These are phyloP conservation scores for Colletotrichum sidae DNA, from an alignment of 2,329 filamentous ascomycete species.

Conservation along the genomic window DNA sequence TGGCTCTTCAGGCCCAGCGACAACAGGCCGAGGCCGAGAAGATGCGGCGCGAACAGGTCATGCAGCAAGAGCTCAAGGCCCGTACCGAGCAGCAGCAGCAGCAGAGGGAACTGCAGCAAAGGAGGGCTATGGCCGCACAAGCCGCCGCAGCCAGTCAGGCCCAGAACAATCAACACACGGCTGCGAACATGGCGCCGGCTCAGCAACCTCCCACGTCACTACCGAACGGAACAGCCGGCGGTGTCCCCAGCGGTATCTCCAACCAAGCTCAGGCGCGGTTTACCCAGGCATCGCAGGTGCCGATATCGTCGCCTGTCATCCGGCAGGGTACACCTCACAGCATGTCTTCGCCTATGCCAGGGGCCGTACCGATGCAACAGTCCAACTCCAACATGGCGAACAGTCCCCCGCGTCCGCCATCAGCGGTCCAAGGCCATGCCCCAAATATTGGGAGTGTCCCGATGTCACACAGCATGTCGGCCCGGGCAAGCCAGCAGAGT, in stretches of 20 bases:
- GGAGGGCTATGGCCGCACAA: constrained; percentile 46
- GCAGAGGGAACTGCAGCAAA: constrained; percentile 51
- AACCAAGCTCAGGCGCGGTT: constrained; percentile 61
- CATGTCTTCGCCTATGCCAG: constrained; percentile 74
- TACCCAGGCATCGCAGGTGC: constrained; percentile 69
- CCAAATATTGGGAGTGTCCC: constrained; percentile 64
- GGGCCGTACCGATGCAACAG: constrained; percentile 71
- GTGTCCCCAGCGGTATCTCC: constrained; percentile 53
- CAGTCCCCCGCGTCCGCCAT: constrained; percentile 75
- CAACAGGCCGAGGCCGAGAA: constrained; percentile 57
- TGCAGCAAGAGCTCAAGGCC: constrained; percentile 39
- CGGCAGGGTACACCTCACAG: constrained; percentile 74
- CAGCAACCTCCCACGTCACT: constrained; percentile 52
- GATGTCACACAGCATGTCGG: constrained; percentile 72
- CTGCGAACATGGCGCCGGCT: constrained; percentile 43
- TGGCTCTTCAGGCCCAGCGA: constrained; percentile 55
- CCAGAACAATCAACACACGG: constrained; percentile 42
- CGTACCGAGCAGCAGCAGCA: constrained; percentile 42
- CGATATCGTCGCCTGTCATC: constrained; percentile 75
- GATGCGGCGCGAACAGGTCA: constrained; percentile 50
- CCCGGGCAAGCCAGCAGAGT: constrained; percentile 74
- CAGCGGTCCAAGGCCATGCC: constrained; percentile 70
- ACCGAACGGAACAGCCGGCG: constrained; percentile 49
- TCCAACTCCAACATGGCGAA: constrained; percentile 76
- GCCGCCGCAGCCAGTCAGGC: constrained; percentile 43